Base-by-base conservation (phyloP, 345 rosid species). In the Hevea brasiliensis region DNA sequence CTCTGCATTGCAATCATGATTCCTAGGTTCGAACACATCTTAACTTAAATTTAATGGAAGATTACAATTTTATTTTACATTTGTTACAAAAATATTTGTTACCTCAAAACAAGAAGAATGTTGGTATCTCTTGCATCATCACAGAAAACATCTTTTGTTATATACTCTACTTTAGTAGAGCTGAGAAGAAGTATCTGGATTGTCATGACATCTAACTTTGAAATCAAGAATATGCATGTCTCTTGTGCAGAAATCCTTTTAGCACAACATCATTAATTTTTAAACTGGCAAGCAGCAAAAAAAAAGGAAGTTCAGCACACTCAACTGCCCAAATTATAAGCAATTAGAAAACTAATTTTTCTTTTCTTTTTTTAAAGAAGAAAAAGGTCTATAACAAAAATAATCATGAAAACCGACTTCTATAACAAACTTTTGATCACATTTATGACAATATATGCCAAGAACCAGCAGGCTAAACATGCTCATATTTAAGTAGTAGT, bases 31-130 rank as follows among this genome's bases (percentile, higher is more conserved):
- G 29, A 44, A 29, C 40, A 55, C 54, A 0, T 20, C 32, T 63
- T 44, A 12, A 71, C 56, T 18, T 7, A 45, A 45, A 69, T 35
- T 56, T 54, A 53, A 56, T 57, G 57, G 57, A 48, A 72, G 27
- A 65, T 13, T 0, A 50, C 12, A 66, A 66, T 24, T 50, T 27
- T 15, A 8, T 66, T 66, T 66, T 15, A 47, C 21, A 24, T 45
- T 65, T 29, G 2, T 66, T 27, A 37, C 7, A 18, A 47, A 23
- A 26, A 40, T 42, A 18, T 41, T 45, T 23, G 11, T 63, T 15
- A 41, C 29, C 67, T 62, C 47, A 8, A 21, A 63, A 63, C 24
- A 40, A 41, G 24, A n/a, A 21, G 67, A 40, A 40, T 2, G 14
- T 41, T 20, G 9, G 65, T 7, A 61, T 17, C 7, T 29, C 40